These are phyloP conservation scores for Coemansia sp. DNA, from an alignment of 192 early-diverging fungal species.

Conservation along the genomic window DNA sequence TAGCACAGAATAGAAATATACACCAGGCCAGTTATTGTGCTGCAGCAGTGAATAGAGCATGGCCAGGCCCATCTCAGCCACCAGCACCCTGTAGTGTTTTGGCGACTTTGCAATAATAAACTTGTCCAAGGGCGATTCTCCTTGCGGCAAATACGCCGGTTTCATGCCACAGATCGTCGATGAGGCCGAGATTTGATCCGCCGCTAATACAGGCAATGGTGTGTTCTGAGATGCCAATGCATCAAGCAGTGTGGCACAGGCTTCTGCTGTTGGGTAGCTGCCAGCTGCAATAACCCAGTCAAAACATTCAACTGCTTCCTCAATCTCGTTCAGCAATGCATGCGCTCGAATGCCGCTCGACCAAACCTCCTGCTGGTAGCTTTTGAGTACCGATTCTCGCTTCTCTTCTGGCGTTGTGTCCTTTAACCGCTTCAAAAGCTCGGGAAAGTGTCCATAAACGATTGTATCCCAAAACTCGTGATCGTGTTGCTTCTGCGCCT, in stretches of 20 bases:
- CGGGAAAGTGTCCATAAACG: slow-evolving; percentile 27
- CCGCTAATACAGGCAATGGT: slow-evolving; percentile 21
- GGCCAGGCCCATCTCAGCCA: slow-evolving; percentile 35
- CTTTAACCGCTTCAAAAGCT: slow-evolving; percentile 19
- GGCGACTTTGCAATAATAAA: slow-evolving; percentile 14
- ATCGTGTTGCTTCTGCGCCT: slow-evolving; percentile 11
- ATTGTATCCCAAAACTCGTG: slow-evolving; percentile 26
- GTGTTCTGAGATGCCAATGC: slow-evolving; percentile 1
- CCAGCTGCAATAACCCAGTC: slow-evolving; percentile 24
- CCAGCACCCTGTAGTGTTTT: slow-evolving; percentile 14
- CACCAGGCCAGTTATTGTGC: slow-evolving; percentile 19
- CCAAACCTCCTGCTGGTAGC: slow-evolving; percentile 24
- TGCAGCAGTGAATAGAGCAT: slow-evolving; percentile 39
- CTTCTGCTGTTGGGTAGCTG: slow-evolving; percentile 21
- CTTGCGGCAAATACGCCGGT: slow-evolving; percentile 37
- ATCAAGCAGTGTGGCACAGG: slow-evolving; percentile 18
- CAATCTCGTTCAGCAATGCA: slow-evolving; percentile 20
- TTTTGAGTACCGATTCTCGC: not conserved
- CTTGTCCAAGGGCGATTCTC: slow-evolving; percentile 13
- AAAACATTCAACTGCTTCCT: slow-evolving; percentile 32
- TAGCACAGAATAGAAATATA: slow-evolving; percentile 32
- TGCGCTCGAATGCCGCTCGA: slow-evolving; percentile 20
- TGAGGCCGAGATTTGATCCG: not conserved
- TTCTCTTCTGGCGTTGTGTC: not conserved
- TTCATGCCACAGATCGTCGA: slow-evolving; percentile 14